phyloP scores from a whole-genome alignment of 257 asterid species.

The Solanum sejunctum region DNA sequence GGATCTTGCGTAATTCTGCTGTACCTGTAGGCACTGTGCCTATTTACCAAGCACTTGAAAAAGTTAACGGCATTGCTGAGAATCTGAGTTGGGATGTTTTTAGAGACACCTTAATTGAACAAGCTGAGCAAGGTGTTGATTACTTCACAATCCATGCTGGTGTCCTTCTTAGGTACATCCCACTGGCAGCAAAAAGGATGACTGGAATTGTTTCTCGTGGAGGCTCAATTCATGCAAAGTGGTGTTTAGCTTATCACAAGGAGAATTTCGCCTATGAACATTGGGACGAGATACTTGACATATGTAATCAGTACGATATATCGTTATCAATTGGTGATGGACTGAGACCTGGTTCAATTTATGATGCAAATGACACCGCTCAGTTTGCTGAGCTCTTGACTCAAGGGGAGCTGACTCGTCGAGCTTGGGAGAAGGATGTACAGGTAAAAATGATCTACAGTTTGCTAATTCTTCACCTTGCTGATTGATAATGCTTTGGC shows the following conservation, averaged over 20 bases:
- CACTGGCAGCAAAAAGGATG: conserved; percentile 82
- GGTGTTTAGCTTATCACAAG: conserved; percentile 91
- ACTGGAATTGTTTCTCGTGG: conserved; percentile 97
- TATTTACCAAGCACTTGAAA: conserved; percentile 88
- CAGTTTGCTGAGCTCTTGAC: conserved; percentile 93
- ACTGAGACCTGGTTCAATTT: conserved; percentile 90
- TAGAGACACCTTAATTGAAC: conserved; percentile 82
- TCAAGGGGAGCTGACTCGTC: conserved; percentile 83
- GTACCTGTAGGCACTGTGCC: conserved; percentile 97
- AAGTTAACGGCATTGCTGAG: conserved; percentile 88
- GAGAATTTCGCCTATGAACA: conserved; percentile 95
- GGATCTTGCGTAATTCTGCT: conserved; percentile 97
- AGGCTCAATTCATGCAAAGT: conserved; percentile 94
- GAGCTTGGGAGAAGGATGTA: conserved; percentile 97
- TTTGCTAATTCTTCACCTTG: neutral
- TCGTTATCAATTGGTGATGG: conserved; percentile 93
- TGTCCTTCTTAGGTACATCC: conserved; percentile 83
- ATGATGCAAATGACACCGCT: conserved; percentile 92
- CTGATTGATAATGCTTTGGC: neutral
- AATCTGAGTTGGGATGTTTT: conserved; percentile 85
- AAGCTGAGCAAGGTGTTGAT: conserved; percentile 98
- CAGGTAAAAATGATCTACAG: conserved; percentile 34
- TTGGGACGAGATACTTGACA: conserved; percentile 93
- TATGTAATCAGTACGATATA: conserved; percentile 86
- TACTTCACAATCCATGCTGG: conserved; percentile 96